Conservation (phyloP, 2,329 filamentous ascomycete species). For the Botryotinia narcissicola region DNA sequence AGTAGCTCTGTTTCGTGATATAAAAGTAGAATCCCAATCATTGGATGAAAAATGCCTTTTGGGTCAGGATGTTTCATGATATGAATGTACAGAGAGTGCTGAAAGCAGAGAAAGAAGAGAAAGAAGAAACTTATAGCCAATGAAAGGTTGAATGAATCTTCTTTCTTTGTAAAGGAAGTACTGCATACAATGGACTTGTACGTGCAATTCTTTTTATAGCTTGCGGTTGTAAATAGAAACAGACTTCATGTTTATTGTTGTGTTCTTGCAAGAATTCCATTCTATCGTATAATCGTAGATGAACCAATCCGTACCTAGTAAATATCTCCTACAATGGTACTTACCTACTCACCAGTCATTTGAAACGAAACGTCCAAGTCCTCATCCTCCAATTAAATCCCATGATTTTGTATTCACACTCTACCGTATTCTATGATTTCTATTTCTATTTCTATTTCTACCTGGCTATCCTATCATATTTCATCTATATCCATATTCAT, state of each 20-base stretch:
- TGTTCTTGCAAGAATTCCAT: too few relatives aligned
- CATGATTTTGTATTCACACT: background rate
- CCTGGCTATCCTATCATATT: background rate
- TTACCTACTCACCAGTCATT: background rate
- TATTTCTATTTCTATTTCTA: background rate
- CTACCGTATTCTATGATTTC: background rate
- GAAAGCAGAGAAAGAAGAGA: background rate
- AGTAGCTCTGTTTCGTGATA: conserved; percentile 29
- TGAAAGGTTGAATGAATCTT: background rate
- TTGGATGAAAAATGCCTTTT: conserved; percentile 32
- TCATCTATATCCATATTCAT: background rate
- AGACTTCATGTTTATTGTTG: background rate
- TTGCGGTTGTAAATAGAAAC: background rate
- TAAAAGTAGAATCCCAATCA: conserved; percentile 21
- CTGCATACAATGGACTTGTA: background rate
- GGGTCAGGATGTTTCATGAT: conserved; percentile 29
- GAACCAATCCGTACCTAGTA: background rate
- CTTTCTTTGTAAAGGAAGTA: background rate
- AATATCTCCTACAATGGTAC: background rate
- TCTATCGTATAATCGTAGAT: too few relatives aligned
- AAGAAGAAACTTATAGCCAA: background rate
- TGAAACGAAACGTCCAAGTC: background rate
- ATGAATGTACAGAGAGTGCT: background rate
- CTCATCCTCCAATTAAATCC: background rate
- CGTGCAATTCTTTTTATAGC: background rate